Percentiles rank a stretch among this genome's conserved stretches.
Conservation (phyloP, 2,329 filamentous ascomycete genomes). For the Arthrobotrys conoides region DNA sequence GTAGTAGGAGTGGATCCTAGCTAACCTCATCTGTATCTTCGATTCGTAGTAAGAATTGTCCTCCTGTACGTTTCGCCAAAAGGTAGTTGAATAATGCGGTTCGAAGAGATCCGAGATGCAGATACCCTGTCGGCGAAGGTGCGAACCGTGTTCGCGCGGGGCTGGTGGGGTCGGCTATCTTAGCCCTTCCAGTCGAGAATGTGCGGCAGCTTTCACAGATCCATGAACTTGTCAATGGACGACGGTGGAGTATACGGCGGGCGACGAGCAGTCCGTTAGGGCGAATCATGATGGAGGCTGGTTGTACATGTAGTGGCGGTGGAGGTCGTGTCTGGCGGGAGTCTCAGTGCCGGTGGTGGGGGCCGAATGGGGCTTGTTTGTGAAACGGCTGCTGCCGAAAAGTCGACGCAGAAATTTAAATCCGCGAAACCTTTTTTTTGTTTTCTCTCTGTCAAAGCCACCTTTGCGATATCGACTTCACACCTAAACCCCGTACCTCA, state of each 20-base stretch:
- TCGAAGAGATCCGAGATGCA: slow-evolving; percentile 90
- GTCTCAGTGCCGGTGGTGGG: slow-evolving; percentile 13
- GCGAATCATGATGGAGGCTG: slow-evolving; percentile 27
- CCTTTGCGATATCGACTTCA: slow-evolving; percentile 5
- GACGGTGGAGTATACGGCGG: slow-evolving; percentile 35
- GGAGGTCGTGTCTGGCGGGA: neutral
- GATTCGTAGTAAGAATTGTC: slow-evolving; percentile 89
- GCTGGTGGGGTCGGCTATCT: slow-evolving; percentile 29
- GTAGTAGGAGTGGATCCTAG: slow-evolving; percentile 63
- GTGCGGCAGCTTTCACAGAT: slow-evolving; percentile 51
- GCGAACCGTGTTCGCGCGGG: slow-evolving; percentile 85
- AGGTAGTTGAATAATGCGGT: slow-evolving; percentile 97
- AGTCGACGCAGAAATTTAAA: slow-evolving; percentile 39
- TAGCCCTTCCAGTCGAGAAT: slow-evolving; percentile 35
- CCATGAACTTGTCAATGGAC: slow-evolving; percentile 23
- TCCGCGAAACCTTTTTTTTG: slow-evolving; percentile 13
- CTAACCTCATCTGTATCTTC: slow-evolving; percentile 93
- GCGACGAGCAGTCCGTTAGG: slow-evolving; percentile 32
- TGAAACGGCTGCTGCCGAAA: slow-evolving; percentile 29
- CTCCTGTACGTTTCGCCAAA: slow-evolving; percentile 86
- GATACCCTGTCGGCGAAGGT: slow-evolving; percentile 92
- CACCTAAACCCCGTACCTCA: slow-evolving; percentile 1
- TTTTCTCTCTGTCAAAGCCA: slow-evolving; percentile 19
- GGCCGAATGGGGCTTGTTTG: slow-evolving; percentile 35
- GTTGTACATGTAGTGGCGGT: slow-evolving; percentile 7